Percentiles rank a stretch among this genome's conserved stretches.
Evolutionary conservation across 768 basidiomycete species (phyloP).

Genomic region (Pleurotus sapidus): DNA sequence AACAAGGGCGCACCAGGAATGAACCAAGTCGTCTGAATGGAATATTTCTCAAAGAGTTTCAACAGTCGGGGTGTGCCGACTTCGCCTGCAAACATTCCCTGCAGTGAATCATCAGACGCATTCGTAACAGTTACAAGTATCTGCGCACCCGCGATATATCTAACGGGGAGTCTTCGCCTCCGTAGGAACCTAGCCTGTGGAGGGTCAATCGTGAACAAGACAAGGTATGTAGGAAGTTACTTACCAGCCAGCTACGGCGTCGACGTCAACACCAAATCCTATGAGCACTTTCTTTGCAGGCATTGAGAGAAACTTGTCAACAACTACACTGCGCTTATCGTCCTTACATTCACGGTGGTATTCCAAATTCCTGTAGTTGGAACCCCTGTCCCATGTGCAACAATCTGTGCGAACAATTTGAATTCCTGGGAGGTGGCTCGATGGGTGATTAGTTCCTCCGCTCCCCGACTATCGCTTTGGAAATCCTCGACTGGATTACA

Average conservation of each 20-base stretch:
- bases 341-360: no score
- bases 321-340: no score
- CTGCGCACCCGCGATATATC: constrained; percentile 59
- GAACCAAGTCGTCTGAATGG: constrained; percentile 71
- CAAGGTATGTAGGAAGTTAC: background rate
- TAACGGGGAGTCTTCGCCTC: constrained; percentile 67
- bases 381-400: no score
- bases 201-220: background rate
- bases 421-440: no score
- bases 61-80: constrained; percentile 67
- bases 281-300: constrained; percentile 51
- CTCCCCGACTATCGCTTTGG: no score
- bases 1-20: constrained; percentile 51
- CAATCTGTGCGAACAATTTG: no score
- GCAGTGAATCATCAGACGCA: background rate
- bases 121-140: background rate
- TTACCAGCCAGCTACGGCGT: constrained; percentile 75
- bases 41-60: constrained; percentile 69
- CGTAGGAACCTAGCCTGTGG: constrained; percentile 69
- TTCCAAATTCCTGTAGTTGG: no score
- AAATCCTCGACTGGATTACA: no score
- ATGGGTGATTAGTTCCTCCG: no score
- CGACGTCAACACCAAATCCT: constrained; percentile 71
- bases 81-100: constrained; percentile 75
- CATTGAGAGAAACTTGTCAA: constrained; percentile 30